Base-by-base conservation (phyloP, 257 asterid genomes). In the Dorcoceras hygrometricum region DNA sequence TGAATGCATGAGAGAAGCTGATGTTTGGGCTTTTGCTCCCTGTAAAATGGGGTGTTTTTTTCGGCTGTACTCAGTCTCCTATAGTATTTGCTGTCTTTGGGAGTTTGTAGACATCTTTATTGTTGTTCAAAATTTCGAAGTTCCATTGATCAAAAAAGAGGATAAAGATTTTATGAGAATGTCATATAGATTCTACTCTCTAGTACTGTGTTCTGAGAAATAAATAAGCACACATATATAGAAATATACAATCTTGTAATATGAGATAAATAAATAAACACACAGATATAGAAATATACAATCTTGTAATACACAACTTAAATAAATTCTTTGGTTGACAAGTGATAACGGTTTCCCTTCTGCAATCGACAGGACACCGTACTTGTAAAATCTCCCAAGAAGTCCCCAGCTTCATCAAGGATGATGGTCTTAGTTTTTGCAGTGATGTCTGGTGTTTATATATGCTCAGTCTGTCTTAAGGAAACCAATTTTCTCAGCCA, bases 301-400 rank as follows among this genome's bases (percentile, higher is more conserved):
- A 1, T 18, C 6, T 24, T 66, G 25, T 34, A 32, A 25, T 8
- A 50, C 26, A 62, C 20, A 27, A n/a, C 24, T 8, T 46, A 57
- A 63, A 11, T 14, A 46, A 29, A 61, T 6, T 48, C 16, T 3
- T 70, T 59, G 58, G 43, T 69, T 68, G 56, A 69, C 71, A 53
- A n/a, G 67, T 16, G 12, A 51, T 64, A 10, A 28, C 14, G 20
- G 48, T 68, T 71, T 61, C 39, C n/a, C 48, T 19, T 53, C 18
- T 75, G 34, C 65, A 69, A 54, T 69, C 68, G 61, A 22, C 89
- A 88, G 98, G 95, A 78, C 43, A 74, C 77, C 25, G 26, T 90
- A 59, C 74, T 84, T 50, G 83, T 88, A 71, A 93, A 81, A 74
- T 74, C 90, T 71, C 88, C 95, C 28, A 94, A 81, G 91, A 94